Conservation (phyloP, 2,329 filamentous ascomycete genomes). For the Rasamsonia emersonii region DNA sequence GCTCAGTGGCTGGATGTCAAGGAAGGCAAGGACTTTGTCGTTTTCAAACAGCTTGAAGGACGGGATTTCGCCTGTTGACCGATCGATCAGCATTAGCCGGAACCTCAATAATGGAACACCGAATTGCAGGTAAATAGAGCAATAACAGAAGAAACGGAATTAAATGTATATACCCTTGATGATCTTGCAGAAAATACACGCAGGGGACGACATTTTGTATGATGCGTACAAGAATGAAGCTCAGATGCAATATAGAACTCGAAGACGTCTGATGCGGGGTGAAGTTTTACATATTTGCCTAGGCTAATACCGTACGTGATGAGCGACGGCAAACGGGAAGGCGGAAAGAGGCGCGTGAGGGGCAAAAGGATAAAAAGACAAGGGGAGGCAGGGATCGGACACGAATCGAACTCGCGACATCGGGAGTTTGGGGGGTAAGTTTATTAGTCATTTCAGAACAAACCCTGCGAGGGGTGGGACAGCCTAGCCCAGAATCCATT, state of each 20-base stretch:
- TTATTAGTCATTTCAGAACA: constrained; percentile 6
- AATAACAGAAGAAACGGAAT: constrained; percentile 2
- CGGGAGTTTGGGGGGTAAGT: too few species aligned
- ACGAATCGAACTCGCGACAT: constrained; percentile 23
- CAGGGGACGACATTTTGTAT: constrained; percentile 34
- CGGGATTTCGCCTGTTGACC: constrained; percentile 72
- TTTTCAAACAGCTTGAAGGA: constrained; percentile 94
- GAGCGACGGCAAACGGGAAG: constrained; percentile 1
- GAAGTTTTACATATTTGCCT: too few species aligned
- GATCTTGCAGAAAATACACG: constrained; percentile 97
- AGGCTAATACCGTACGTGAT: constrained; percentile 4
- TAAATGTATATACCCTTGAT: constrained; percentile 61
- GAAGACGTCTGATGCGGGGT: constrained; percentile 13
- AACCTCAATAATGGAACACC: constrained; percentile 4
- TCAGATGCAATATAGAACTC: constrained; percentile 3
- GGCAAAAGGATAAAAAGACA: constrained; percentile 8
- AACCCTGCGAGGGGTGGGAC: constrained; percentile 54
- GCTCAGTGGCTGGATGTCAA: constrained; percentile 88
- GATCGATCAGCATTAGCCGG: background rate
- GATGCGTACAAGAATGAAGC: constrained; percentile 1
- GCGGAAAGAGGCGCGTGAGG: constrained; percentile 5
- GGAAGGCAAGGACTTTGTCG: constrained; percentile 87
- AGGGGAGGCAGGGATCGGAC: constrained; percentile 2
- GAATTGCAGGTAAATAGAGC: constrained; percentile 4
- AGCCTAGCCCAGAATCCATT: constrained; percentile 63